Evolutionary conservation across 371 early-diverging fungal genomes (phyloP), one percentile per base, ranked within the genome.

Genomic region (Saksenaea vasiformis): DNA sequence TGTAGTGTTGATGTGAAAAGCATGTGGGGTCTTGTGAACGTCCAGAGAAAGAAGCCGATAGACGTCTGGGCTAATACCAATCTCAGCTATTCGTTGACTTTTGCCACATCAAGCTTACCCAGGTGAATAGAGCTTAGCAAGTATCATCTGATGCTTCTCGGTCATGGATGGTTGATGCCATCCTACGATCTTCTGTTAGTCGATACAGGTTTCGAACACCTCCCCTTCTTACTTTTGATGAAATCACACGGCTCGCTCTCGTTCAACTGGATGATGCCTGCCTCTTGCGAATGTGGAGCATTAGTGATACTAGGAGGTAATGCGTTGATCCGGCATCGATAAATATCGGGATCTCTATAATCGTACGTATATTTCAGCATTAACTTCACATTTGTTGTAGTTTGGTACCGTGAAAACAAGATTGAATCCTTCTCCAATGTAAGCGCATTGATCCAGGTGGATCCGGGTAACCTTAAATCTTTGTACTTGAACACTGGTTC

Each of bases 331-430:
- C 78, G 70, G 51, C 76, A 78, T 44, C 74, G 68, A 53, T 73
- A 74, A 13, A 56, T 27, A 61, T 81, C 81, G 13, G 78, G 81
- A 64, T 78, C 77, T 47, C 81, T 81, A 44, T 11, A 17, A 10
- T n/a, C 51, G 22, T 7, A 5, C n/a, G 11, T 17, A 51, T 41
- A 53, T 44, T 17, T 31, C 38, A 41, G 22, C 14, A 8, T 22
- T 17, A 44, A 22, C 28, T n/a, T 57, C 3, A 27, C 39, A 24
- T 56, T 51, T 34, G n/a, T 28, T 22, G 1, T 17, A 22, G 22
- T 28, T 15, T 24, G 26, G 56, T 75, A 76, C 80, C 80, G 65
- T 14, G 78, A 68, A 67, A 73, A 76, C 10, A 81, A 17, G 8
- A 81, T 58, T 1, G 68, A 66, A 34, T 74, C 61, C 0, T 71